phyloP scores from a whole-genome alignment of 306 rosid species.

The Vigna nakashimae region DNA sequence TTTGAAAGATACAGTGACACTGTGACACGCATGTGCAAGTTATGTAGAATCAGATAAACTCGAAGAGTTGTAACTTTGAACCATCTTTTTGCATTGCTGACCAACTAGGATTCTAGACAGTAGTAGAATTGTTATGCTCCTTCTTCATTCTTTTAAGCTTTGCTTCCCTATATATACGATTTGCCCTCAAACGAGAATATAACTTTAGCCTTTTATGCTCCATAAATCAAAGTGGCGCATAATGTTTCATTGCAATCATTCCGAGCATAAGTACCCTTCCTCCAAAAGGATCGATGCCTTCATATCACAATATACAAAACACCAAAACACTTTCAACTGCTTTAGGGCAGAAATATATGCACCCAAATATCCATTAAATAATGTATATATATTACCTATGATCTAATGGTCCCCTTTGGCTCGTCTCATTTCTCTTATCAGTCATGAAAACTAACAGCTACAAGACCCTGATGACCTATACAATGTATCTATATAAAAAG shows the following conservation, averaged over 20 bases:
- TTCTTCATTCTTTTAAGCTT: not conserved
- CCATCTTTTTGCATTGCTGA: no score
- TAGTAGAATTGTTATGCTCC: not conserved
- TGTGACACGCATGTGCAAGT: not conserved
- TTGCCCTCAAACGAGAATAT: constrained; percentile 41
- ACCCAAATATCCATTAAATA: no score
- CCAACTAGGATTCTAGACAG: not conserved
- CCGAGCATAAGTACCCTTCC: constrained; percentile 25
- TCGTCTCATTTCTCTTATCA: no score
- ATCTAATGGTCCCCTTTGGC: no score
- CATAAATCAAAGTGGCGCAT: constrained; percentile 41
- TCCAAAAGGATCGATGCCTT: constrained; percentile 34
- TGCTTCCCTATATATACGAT: not conserved
- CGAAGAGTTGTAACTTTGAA: not conserved
- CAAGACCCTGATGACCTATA: no score
- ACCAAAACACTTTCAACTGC: not conserved
- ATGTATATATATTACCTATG: no score
- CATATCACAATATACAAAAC: constrained; percentile 32
- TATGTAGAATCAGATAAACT: constrained; percentile 10
- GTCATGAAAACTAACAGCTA: no score
- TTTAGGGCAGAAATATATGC: no score
- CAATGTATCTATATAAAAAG: no score
- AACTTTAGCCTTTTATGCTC: constrained; percentile 36
- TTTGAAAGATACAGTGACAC: not conserved
- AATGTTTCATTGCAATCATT: constrained; percentile 40